Evolutionary conservation across 495 filamentous ascomycete species (phyloP).

Genomic region (Penicillium lividum): DNA sequence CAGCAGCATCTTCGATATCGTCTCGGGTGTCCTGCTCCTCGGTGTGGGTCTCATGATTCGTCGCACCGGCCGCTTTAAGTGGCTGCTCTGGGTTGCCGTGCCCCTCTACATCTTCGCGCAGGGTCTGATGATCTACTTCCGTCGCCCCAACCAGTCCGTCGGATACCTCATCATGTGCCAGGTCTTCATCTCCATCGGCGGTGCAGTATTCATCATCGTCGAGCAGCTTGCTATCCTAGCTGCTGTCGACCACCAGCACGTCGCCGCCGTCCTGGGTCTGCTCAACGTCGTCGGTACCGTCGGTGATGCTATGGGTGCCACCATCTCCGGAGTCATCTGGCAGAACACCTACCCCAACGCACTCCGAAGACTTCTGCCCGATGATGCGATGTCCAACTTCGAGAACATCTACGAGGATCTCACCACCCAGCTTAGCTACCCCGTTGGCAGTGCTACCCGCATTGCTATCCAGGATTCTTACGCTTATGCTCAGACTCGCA

Average conservation of each 20-base stretch:
- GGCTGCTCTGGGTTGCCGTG: slow-evolving; percentile 55
- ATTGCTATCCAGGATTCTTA: slow-evolving; percentile 56
- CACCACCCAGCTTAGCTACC: slow-evolving; percentile 48
- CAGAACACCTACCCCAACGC: slow-evolving; percentile 55
- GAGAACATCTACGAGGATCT: slow-evolving; percentile 53
- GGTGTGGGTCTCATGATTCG: slow-evolving; percentile 53
- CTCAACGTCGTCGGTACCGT: slow-evolving; percentile 60
- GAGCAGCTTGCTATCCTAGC: slow-evolving; percentile 69
- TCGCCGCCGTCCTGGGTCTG: slow-evolving; percentile 65
- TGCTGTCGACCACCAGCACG: slow-evolving; percentile 59
- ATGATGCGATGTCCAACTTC: slow-evolving; percentile 33
- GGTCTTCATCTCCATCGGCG: slow-evolving; percentile 67
- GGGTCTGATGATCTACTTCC: slow-evolving; percentile 65
- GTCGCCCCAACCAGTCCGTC: slow-evolving; percentile 53
- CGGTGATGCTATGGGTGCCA: slow-evolving; percentile 63
- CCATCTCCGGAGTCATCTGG: slow-evolving; percentile 65
- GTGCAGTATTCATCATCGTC: slow-evolving; percentile 56
- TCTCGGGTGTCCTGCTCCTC: slow-evolving; percentile 45
- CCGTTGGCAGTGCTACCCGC: slow-evolving; percentile 44
- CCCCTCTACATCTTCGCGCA: slow-evolving; percentile 56
- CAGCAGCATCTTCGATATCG: slow-evolving; percentile 49
- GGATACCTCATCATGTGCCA: slow-evolving; percentile 72
- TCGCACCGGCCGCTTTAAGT: slow-evolving; percentile 53
- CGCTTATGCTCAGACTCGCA: slow-evolving; percentile 51
- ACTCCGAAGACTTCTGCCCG: slow-evolving; percentile 56